A percentile compares a stretch with the other conserved stretches of the same genome.
Evolutionary conservation across 1,284 basidiomycete genomes (phyloP).

Genomic region (Phylloboletellus chloephorus): DNA sequence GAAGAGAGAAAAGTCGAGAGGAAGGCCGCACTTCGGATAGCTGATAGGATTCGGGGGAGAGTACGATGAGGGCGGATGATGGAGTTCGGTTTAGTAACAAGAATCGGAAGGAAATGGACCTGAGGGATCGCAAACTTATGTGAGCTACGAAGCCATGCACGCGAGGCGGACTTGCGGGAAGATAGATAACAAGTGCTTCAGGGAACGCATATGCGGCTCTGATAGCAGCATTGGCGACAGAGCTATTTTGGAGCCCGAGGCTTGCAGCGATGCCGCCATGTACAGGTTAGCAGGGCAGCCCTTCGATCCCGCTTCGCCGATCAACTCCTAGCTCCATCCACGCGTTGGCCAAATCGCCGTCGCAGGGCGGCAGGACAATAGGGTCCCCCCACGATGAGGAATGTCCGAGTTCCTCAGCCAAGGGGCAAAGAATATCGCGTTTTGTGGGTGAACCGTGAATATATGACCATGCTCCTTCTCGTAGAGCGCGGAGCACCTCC

Average conservation of each 20-base stretch:
- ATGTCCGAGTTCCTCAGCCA: constrained; percentile 52
- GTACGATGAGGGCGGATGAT: constrained; percentile 43
- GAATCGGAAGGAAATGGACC: constrained; percentile 63
- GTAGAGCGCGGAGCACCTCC: constrained; percentile 46
- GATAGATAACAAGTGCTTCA: constrained; percentile 58
- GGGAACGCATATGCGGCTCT: constrained; percentile 53
- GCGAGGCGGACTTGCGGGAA: constrained; percentile 47
- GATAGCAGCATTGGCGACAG: constrained; percentile 50
- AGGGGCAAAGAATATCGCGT: constrained; percentile 38
- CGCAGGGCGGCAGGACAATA: constrained; percentile 50
- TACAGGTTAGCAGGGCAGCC: constrained; percentile 68
- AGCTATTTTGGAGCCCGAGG: constrained; percentile 49
- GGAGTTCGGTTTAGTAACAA: constrained; percentile 52
- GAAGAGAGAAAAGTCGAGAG: constrained; percentile 65
- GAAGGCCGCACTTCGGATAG: constrained; percentile 62
- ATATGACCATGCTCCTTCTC: constrained; percentile 57
- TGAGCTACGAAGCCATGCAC: constrained; percentile 1
- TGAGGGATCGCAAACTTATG: constrained; percentile 23
- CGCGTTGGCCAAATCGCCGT: constrained; percentile 44
- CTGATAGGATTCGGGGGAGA: constrained; percentile 41
- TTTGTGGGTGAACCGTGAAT: constrained; percentile 33
- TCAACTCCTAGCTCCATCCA: constrained; percentile 55
- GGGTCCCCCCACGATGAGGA: constrained; percentile 61
- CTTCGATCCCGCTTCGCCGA: constrained; percentile 50
- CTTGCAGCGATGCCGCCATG: constrained; percentile 49